Percentiles rank a stretch among this genome's conserved stretches.
Evolutionary conservation across 2,329 filamentous ascomycete species (phyloP).

Genomic region (Pestalotiopsis sp.): DNA sequence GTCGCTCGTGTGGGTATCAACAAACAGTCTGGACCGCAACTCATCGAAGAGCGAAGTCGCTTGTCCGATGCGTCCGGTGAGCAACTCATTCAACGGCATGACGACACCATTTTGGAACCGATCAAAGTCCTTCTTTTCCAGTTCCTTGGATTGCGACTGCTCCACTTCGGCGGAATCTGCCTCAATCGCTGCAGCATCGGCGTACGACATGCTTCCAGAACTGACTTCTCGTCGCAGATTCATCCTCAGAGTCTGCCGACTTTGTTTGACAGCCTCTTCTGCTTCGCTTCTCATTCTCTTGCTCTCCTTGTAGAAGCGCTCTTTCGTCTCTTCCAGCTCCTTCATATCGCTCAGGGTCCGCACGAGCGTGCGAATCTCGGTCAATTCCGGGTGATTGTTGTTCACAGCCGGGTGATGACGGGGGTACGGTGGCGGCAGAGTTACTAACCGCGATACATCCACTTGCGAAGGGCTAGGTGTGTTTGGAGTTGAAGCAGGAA

Average conservation of each 20-base stretch:
- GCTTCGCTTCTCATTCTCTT: constrained; percentile 61
- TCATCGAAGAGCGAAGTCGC: constrained; percentile 79
- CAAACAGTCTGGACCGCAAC: constrained; percentile 71
- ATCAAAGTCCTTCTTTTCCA: constrained; percentile 80
- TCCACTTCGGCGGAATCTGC: constrained; percentile 74
- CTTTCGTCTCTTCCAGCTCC: constrained; percentile 71
- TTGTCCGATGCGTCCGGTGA: constrained; percentile 73
- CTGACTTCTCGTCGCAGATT: constrained; percentile 81
- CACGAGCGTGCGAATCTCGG: constrained; percentile 73
- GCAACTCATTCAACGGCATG: constrained; percentile 78
- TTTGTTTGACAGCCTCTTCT: constrained; percentile 47
- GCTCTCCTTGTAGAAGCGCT: constrained; percentile 58
- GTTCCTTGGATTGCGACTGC: constrained; percentile 67
- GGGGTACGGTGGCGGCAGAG: constrained; percentile 89
- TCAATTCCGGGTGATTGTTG: constrained; percentile 91
- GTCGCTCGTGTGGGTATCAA: constrained; percentile 66
- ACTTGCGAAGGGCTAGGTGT: constrained; percentile 58
- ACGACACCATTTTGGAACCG: constrained; percentile 81
- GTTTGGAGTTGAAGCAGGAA: constrained; percentile 45
- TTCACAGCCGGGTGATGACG: constrained; percentile 94
- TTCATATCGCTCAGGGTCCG: constrained; percentile 72
- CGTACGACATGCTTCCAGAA: constrained; percentile 77
- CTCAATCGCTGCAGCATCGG: constrained; percentile 81
- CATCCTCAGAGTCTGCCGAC: constrained; percentile 65
- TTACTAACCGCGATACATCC: constrained; percentile 90